Conservation (phyloP, 1,139 yeast genomes). For the Kluyveromyces sp. region DNA sequence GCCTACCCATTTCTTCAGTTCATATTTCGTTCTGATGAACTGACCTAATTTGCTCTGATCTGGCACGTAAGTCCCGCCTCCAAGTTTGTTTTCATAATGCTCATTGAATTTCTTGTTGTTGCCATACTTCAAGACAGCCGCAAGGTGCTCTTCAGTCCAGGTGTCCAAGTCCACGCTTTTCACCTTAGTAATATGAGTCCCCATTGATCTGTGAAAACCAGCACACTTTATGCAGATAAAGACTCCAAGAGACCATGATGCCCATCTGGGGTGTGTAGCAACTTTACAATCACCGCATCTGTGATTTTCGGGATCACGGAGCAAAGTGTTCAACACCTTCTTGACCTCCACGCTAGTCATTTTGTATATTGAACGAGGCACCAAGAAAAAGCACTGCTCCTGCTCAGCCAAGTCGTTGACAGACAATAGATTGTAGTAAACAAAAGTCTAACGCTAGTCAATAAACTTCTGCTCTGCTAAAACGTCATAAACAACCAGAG, state of each 20-base stretch:
- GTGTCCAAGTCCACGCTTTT: conserved; percentile 91
- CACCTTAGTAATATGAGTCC: conserved; percentile 84
- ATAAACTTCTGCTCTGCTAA: too few relatives aligned
- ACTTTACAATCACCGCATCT: conserved; percentile 88
- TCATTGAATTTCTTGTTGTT: conserved; percentile 61
- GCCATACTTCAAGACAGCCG: conserved; percentile 81
- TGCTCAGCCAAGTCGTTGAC: too few relatives aligned
- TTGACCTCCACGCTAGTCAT: conserved; percentile 27
- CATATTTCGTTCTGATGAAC: conserved; percentile 87
- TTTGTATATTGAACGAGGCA: neutral
- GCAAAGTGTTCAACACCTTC: conserved; percentile 58
- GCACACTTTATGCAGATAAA: conserved; percentile 90
- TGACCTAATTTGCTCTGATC: conserved; percentile 81
- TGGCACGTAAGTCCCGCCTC: conserved; percentile 55
- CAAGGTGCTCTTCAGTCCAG: conserved; percentile 92
- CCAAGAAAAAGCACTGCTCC: too few relatives aligned
- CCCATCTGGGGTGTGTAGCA: conserved; percentile 93
- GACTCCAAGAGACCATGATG: conserved; percentile 91
- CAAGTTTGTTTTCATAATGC: conserved; percentile 73
- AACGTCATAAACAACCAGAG: too few relatives aligned
- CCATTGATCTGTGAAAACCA: conserved; percentile 91
- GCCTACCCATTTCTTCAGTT: conserved; percentile 74
- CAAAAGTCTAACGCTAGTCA: too few relatives aligned
- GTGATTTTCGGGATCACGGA: conserved; percentile 69
- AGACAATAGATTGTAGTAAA: too few relatives aligned